Evolutionary conservation across 805 yeast genomes (phyloP), one percentile per base, ranked within the genome.

Genomic region (Saccharomycopsis javanensis): DNA sequence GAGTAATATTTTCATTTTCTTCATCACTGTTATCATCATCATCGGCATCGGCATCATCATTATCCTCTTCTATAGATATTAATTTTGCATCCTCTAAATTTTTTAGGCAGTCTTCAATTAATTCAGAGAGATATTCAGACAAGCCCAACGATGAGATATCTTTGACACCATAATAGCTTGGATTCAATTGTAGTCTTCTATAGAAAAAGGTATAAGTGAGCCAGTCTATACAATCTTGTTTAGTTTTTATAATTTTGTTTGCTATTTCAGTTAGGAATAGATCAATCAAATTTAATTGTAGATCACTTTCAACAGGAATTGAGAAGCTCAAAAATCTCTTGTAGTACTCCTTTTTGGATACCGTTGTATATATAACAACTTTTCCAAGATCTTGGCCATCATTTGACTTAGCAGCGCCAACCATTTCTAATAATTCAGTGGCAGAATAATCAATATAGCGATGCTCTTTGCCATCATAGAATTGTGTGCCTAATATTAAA

Each of bases 141-240:
- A 92, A 68, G 0, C 95, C 96, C 31, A 77, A 69, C 50, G 81
- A 81, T 1, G 86, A 72, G 2, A 77, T 73, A 60, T 84, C 87
- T 45, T 73, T 74, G 6, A 88, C 78, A n/a, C 90, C 96, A 66
- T 94, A 94, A 67, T 79, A 94, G 58, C 94, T 82, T 3, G 99
- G 97, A 67, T 94, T 94, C 35, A 79, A 76, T 57, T 82, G 85
- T 20, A 94, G 67, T 54, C 98, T 75, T 61, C 95, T 75, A 69
- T 88, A 94, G 65, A 91, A 86, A 63, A 83, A 86, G 0, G 96
- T 79, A 67, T 79, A 88, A 0, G 97, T 86, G 34, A 94, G 66
- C 95, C 96, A 89, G 65, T 92, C 97, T 59, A 94, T 80, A 64
- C 96, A 88, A 63, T 86, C 94, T 64, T 91, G 97, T 65, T 86